phyloP scores from a whole-genome alignment of 2,329 filamentous ascomycete genomes.

The Aspergillus versicolor region DNA sequence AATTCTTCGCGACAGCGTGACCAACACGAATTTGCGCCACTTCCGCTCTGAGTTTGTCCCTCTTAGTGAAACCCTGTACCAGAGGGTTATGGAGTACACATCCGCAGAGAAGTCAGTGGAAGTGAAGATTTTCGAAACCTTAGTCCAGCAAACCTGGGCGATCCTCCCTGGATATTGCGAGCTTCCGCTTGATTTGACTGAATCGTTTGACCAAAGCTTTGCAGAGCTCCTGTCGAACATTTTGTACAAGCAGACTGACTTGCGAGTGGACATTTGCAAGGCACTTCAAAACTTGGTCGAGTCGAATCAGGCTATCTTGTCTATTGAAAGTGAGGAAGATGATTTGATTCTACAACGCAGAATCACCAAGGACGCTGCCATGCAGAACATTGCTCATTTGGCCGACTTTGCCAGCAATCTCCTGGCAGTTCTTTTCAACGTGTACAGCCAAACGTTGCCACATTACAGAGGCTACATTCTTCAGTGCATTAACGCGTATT shows the following conservation, averaged over 20 bases:
- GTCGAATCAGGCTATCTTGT: constrained; percentile 79
- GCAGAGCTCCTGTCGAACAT: constrained; percentile 89
- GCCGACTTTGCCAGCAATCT: constrained; percentile 80
- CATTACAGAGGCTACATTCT: constrained; percentile 88
- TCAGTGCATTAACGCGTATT: constrained; percentile 89
- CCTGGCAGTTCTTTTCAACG: constrained; percentile 96
- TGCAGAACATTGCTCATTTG: constrained; percentile 79
- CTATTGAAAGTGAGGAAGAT: constrained; percentile 67
- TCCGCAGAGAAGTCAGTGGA: constrained; percentile 87
- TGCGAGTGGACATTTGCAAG: constrained; percentile 83
- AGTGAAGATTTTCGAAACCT: constrained; percentile 94
- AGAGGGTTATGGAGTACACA: constrained; percentile 80
- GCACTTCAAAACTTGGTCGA: constrained; percentile 84
- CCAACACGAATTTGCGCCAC: constrained; percentile 82
- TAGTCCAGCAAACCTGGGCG: constrained; percentile 95
- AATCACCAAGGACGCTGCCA: constrained; percentile 71
- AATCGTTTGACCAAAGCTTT: constrained; percentile 81
- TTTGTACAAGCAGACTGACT: constrained; percentile 84
- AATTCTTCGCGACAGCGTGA: constrained; percentile 81
- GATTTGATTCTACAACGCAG: constrained; percentile 75
- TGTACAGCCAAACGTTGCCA: constrained; percentile 93
- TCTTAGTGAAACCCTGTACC: constrained; percentile 85
- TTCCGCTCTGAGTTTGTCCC: constrained; percentile 86
- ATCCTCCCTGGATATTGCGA: constrained; percentile 93
- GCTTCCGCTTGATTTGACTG: constrained; percentile 73